Conservation (phyloP, 1,284 basidiomycete genomes). For the Puccinia polysora region DNA sequence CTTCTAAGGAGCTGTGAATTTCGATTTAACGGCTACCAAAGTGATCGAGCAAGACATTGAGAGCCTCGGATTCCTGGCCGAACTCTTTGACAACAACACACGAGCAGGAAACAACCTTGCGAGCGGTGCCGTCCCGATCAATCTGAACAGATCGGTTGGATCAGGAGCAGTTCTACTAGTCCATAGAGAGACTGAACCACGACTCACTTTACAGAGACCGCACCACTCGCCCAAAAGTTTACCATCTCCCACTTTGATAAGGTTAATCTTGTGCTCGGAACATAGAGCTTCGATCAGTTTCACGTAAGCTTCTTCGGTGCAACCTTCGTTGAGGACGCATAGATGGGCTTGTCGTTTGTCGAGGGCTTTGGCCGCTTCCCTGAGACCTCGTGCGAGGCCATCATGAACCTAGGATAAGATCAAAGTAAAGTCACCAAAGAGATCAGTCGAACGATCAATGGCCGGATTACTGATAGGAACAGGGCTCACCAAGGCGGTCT, state of each 20-base stretch:
- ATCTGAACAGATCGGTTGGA: neutral
- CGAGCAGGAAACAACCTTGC: constrained; percentile 41
- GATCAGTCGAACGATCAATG: no score
- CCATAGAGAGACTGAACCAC: neutral
- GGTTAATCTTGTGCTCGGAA: constrained; percentile 43
- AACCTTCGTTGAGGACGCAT: constrained; percentile 42
- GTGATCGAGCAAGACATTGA: constrained; percentile 42
- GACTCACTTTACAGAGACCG: constrained; percentile 37
- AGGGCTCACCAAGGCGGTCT: constrained; percentile 47
- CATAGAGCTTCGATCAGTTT: constrained; percentile 42
- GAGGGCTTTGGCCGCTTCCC: constrained; percentile 39
- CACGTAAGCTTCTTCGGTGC: constrained; percentile 34
- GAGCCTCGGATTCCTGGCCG: constrained; percentile 42
- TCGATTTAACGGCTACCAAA: constrained; percentile 30
- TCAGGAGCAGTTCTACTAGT: neutral
- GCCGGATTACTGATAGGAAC: neutral
- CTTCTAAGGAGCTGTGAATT: no score
- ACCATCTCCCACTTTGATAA: constrained; percentile 42
- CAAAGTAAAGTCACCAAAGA: no score
- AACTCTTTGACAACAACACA: constrained; percentile 42
- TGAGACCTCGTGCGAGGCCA: constrained; percentile 36
- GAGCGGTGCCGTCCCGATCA: constrained; percentile 40
- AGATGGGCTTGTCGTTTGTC: constrained; percentile 42
- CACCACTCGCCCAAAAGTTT: constrained; percentile 42
- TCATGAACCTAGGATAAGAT: constrained; percentile 38